These are phyloP conservation scores for Eucalyptus marginata DNA, from an alignment of 345 rosid genomes.

Conservation along the genomic window DNA sequence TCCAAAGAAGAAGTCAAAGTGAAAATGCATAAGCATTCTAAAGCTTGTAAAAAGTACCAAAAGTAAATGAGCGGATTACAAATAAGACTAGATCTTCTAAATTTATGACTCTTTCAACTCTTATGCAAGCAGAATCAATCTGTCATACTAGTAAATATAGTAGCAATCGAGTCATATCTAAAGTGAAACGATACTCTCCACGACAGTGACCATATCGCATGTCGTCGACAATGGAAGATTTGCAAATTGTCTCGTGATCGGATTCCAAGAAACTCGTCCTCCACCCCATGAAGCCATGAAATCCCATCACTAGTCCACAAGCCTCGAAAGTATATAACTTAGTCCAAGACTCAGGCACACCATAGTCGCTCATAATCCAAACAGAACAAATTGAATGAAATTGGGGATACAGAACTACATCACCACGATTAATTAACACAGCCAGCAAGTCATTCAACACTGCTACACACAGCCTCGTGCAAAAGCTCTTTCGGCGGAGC, in stretches of 20 bases:
- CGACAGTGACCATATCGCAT: background rate
- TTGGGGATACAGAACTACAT: background rate
- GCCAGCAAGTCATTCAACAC: background rate
- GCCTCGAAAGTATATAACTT: background rate
- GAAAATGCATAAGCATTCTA: background rate
- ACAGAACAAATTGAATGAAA: background rate
- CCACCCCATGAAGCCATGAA: background rate
- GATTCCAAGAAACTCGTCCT: background rate
- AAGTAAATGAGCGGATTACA: background rate
- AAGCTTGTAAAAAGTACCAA: background rate
- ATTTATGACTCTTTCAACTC: background rate
- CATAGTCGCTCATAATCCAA: background rate
- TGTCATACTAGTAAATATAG: background rate
- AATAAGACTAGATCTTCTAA: background rate
- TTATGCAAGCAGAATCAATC: background rate
- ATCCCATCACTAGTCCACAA: background rate
- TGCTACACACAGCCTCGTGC: no score
- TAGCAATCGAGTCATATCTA: background rate
- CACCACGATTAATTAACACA: background rate
- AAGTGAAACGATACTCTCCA: background rate
- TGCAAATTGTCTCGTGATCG: background rate
- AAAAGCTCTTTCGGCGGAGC: background rate
- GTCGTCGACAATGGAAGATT: background rate
- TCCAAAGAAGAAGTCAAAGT: background rate
- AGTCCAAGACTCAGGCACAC: background rate